Conservation (phyloP, 2,329 filamentous ascomycete genomes). For the Aspergillus sp. region DNA sequence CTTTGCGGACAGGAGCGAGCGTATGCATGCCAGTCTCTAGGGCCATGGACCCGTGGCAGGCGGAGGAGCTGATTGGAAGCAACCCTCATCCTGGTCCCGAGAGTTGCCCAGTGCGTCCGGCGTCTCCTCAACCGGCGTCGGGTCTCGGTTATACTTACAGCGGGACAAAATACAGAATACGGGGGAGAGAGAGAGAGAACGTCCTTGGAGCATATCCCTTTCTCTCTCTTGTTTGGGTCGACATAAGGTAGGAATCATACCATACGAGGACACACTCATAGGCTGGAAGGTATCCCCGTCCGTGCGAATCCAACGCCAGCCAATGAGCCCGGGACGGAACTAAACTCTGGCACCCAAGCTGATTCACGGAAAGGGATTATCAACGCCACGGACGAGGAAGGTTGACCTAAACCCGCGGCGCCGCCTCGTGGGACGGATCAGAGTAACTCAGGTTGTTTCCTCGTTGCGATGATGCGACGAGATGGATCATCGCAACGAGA, state of each 20-base stretch:
- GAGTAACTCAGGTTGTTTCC: slow-evolving; percentile 6
- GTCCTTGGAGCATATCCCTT: background rate
- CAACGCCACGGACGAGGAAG: slow-evolving; percentile 2
- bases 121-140: background rate
- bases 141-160: background rate
- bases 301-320: background rate
- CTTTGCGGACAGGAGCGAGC: background rate
- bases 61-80: too few relatives aligned
- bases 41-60: too few relatives aligned
- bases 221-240: background rate
- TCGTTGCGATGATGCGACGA: background rate
- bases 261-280: background rate
- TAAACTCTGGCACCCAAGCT: background rate
- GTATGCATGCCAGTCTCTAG: slow-evolving; percentile 1
- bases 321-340: background rate
- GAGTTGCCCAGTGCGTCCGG: background rate
- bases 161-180: background rate
- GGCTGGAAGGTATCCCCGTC: background rate
- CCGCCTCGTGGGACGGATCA: slow-evolving; percentile 18
- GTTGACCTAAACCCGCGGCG: slow-evolving; percentile 17
- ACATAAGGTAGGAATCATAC: background rate
- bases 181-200: background rate
- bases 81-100: too few relatives aligned
- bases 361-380: background rate
- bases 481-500: too few relatives aligned